phyloP scores from a whole-genome alignment of 176 grass and related monocot species.

The Carex parvula region DNA sequence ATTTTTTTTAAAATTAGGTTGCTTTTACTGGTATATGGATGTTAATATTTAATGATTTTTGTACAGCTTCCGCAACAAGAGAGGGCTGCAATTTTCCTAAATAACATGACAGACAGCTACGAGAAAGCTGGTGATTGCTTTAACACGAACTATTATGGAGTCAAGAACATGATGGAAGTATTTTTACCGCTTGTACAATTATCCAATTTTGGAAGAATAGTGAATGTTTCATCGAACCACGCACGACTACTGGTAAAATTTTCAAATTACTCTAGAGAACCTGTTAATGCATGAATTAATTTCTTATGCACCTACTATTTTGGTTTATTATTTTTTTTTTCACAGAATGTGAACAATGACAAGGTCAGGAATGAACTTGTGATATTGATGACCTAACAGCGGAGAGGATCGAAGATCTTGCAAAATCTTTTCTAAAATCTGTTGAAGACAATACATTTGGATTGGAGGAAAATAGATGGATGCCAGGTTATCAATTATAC shows the following conservation, averaged over 20 bases:
- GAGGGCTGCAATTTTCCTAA: neutral
- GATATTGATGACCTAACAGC: neutral
- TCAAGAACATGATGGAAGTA: neutral
- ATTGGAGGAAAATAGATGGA: neutral
- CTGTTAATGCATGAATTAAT: neutral
- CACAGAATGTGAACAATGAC: neutral
- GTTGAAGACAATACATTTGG: neutral
- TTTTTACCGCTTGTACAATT: neutral
- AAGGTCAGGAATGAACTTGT: neutral
- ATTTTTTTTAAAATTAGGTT: neutral
- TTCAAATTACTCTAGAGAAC: neutral
- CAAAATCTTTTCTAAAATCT: neutral
- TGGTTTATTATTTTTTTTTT: neutral
- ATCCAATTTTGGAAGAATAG: neutral
- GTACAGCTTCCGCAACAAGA: neutral
- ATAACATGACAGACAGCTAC: neutral
- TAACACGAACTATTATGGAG: neutral
- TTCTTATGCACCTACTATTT: neutral
- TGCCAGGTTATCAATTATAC: slow-evolving; percentile 11
- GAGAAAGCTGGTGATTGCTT: neutral
- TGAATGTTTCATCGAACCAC: neutral
- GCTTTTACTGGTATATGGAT: neutral
- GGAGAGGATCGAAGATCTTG: neutral
- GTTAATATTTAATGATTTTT: neutral
- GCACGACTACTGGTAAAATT: neutral